Percentiles rank a stretch among this genome's conserved stretches.
Evolutionary conservation across 768 basidiomycete species (phyloP).

Genomic region (Psilocybe cyanescens): DNA sequence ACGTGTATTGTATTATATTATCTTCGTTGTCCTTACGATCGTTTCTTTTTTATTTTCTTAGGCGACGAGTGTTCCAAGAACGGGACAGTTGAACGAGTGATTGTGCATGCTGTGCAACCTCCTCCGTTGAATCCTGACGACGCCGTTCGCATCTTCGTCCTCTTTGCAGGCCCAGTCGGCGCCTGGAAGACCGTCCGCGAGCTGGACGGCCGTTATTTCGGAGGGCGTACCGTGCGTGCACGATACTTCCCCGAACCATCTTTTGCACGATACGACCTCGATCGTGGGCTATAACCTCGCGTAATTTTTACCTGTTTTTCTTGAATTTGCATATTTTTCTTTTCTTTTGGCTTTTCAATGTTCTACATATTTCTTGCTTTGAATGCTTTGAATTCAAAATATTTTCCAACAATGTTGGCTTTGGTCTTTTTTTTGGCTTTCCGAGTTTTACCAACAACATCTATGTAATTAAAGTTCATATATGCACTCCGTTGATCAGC

Average conservation of each 20-base stretch:
- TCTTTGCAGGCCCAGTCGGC: conserved; percentile 89
- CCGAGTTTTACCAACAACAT: conserved; percentile 9
- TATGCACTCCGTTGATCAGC: conserved; percentile 9
- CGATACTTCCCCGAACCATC: conserved; percentile 74
- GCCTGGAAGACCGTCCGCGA: conserved; percentile 97
- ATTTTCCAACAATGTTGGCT: background rate
- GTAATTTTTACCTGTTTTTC: conserved; percentile 5
- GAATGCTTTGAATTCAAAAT: conserved; percentile 8
- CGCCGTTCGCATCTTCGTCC: conserved; percentile 89
- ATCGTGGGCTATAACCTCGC: conserved; percentile 38
- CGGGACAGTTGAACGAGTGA: conserved; percentile 89
- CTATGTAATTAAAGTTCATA: conserved; percentile 18
- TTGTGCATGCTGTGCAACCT: conserved; percentile 80
- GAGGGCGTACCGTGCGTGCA: conserved; percentile 81
- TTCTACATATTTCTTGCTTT: background rate
- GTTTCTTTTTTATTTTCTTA: conserved; percentile 28
- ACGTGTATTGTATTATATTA: too few species aligned
- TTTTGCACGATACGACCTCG: conserved; percentile 56
- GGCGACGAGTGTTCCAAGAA: conserved; percentile 93
- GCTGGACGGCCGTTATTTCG: conserved; percentile 92
- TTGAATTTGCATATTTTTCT: background rate
- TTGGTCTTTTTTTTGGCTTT: conserved; percentile 16
- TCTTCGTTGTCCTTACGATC: background rate
- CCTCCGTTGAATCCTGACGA: conserved; percentile 69
- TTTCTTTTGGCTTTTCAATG: conserved; percentile 1